These are phyloP conservation scores for Filobasidium floriforme DNA, from an alignment of 768 basidiomycete species.

Conservation along the genomic window DNA sequence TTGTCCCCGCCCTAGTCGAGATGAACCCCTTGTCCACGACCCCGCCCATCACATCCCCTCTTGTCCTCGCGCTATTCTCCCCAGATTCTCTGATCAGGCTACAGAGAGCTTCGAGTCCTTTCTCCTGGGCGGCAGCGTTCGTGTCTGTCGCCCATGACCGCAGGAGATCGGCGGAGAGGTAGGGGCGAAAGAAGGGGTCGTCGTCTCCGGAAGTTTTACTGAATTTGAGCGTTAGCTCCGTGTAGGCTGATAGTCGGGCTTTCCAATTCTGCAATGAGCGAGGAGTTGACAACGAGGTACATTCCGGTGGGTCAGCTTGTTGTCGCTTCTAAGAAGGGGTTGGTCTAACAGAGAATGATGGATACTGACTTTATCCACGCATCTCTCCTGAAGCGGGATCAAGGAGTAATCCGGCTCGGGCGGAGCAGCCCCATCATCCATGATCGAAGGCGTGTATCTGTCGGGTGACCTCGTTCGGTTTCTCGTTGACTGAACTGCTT, in stretches of 20 bases:
- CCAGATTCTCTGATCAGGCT: slow-evolving; percentile 85
- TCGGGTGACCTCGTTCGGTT: too few relatives aligned
- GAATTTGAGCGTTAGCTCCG: slow-evolving; percentile 75
- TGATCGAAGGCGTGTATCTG: background rate
- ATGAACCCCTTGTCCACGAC: slow-evolving; percentile 95
- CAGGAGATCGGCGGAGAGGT: slow-evolving; percentile 63
- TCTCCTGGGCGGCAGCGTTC: slow-evolving; percentile 97
- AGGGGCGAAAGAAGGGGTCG: slow-evolving; percentile 89
- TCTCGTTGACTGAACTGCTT: too few relatives aligned
- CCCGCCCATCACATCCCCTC: slow-evolving; percentile 74
- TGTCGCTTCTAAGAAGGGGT: background rate
- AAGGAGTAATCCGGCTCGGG: slow-evolving; percentile 88
- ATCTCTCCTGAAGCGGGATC: slow-evolving; percentile 68
- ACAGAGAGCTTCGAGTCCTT: slow-evolving; percentile 81
- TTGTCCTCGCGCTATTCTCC: slow-evolving; percentile 60
- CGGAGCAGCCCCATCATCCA: slow-evolving; percentile 43
- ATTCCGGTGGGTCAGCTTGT: background rate
- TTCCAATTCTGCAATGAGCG: slow-evolving; percentile 71
- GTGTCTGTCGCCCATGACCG: slow-evolving; percentile 83
- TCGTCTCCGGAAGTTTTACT: slow-evolving; percentile 81
- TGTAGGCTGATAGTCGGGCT: slow-evolving; percentile 88
- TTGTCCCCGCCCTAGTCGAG: slow-evolving; percentile 81
- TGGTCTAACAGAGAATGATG: background rate
- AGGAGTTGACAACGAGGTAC: background rate
- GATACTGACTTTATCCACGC: slow-evolving; percentile 63